Evolutionary conservation across 768 basidiomycete genomes (phyloP).

Genomic region (Lentinula raphanica): DNA sequence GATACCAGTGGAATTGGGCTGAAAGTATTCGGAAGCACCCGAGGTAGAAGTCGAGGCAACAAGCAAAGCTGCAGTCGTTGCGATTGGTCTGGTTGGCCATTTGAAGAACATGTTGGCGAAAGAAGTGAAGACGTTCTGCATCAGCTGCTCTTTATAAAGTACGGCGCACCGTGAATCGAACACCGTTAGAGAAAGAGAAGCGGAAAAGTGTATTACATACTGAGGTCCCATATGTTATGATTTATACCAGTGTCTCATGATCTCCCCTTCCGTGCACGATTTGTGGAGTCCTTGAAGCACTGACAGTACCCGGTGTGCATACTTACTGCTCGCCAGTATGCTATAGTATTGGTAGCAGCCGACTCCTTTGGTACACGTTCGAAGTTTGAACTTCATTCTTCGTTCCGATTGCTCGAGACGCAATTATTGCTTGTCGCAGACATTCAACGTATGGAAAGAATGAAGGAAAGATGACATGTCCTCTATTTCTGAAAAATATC

Average conservation of each 20-base stretch:
- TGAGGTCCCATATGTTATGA: background rate
- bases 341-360: too few relatives aligned
- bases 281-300: background rate
- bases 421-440: too few relatives aligned
- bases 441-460: too few relatives aligned
- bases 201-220: background rate
- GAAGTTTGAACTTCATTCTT: too few relatives aligned
- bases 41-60: background rate
- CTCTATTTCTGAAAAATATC: too few relatives aligned
- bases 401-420: too few relatives aligned
- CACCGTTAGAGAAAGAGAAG: background rate
- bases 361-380: too few relatives aligned
- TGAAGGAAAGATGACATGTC: too few relatives aligned
- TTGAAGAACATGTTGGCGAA: slow-evolving; percentile 5
- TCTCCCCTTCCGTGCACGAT: background rate
- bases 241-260: background rate
- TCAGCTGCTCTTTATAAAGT: background rate
- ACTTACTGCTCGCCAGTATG: too few relatives aligned
- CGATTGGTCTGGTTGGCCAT: background rate
- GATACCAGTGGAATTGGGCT: slow-evolving; percentile 23
- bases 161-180: background rate
- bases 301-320: background rate
- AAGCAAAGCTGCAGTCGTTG: background rate
- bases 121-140: slow-evolving; percentile 1
- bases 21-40: slow-evolving; percentile 2